Evolutionary conservation across 441 rosid species (phyloP).

Genomic region (Corymbia calophylla): DNA sequence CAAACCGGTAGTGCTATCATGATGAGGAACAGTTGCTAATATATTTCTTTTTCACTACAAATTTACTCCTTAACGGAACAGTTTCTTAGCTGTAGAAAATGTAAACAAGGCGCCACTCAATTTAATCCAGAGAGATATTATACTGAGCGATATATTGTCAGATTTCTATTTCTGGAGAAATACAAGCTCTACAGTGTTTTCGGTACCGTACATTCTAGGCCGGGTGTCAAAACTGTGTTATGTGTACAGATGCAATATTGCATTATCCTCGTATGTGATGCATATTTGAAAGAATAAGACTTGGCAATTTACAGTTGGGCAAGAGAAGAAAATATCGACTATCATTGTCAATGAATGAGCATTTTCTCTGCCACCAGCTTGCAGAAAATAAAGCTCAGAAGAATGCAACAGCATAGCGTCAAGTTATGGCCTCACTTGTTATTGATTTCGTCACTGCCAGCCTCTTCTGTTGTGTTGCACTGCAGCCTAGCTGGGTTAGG

Average conservation of each 20-base stretch:
- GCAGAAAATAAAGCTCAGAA: not conserved
- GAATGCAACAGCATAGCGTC: not conserved
- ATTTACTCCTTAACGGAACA: not conserved
- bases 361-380: not conserved
- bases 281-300: not conserved
- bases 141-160: not conserved
- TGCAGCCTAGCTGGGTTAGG: slow-evolving; percentile 33
- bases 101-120: not conserved
- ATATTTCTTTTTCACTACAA: not conserved
- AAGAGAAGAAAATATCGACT: not conserved
- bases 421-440: slow-evolving; percentile 38
- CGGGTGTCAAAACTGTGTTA: not conserved
- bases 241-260: not conserved
- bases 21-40: not conserved
- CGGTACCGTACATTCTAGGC: not conserved
- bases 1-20: not conserved
- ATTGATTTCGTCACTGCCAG: slow-evolving; percentile 47
- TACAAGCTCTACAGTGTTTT: not conserved
- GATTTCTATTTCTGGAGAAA: not conserved
- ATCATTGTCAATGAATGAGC: not conserved
- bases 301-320: not conserved
- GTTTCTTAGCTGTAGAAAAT: not conserved
- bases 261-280: not conserved
- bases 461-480: slow-evolving; percentile 48
- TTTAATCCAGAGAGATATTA: not conserved